phyloP scores from a whole-genome alignment of 2,329 filamentous ascomycete genomes.

The Pseudopithomyces maydicus region DNA sequence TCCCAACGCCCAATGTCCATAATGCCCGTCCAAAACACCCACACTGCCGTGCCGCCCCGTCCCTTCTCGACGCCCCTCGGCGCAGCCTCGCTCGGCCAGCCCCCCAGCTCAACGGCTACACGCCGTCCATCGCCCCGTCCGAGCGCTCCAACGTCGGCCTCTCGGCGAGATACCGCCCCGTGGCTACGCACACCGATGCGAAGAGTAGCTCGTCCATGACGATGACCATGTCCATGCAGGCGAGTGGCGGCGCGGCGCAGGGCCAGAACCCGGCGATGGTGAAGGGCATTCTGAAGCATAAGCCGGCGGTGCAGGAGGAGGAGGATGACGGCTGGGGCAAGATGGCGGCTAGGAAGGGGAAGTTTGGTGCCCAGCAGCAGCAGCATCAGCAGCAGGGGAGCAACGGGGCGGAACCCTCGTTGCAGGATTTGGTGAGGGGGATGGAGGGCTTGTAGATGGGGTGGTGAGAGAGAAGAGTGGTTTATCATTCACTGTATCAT shows the following conservation, averaged over 20 bases:
- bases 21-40: constrained; percentile 24
- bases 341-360: constrained; percentile 37
- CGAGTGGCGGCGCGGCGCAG: constrained; percentile 26
- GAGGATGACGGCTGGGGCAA: constrained; percentile 42
- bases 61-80: constrained; percentile 27
- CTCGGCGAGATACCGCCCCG: constrained; percentile 87
- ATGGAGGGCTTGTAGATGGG: too few relatives aligned
- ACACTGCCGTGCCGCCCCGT: constrained; percentile 55
- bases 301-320: constrained; percentile 21
- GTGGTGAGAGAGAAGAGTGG: too few relatives aligned
- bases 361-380: constrained; percentile 15
- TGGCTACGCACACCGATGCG: constrained; percentile 59
- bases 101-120: constrained; percentile 61
- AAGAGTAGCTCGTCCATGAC: constrained; percentile 36
- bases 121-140: constrained; percentile 90
- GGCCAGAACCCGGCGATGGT: constrained; percentile 23
- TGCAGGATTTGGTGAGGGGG: too few relatives aligned
- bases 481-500: too few relatives aligned
- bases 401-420: constrained; percentile 14
- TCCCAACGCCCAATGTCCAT: constrained; percentile 56
- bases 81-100: constrained; percentile 2
- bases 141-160: constrained; percentile 94
- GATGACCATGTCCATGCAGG: constrained; percentile 39
- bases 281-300: constrained; percentile 43
- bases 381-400: too few relatives aligned